These are phyloP conservation scores for Apodospora peruviana DNA, from an alignment of 495 filamentous ascomycete genomes.

Conservation along the genomic window DNA sequence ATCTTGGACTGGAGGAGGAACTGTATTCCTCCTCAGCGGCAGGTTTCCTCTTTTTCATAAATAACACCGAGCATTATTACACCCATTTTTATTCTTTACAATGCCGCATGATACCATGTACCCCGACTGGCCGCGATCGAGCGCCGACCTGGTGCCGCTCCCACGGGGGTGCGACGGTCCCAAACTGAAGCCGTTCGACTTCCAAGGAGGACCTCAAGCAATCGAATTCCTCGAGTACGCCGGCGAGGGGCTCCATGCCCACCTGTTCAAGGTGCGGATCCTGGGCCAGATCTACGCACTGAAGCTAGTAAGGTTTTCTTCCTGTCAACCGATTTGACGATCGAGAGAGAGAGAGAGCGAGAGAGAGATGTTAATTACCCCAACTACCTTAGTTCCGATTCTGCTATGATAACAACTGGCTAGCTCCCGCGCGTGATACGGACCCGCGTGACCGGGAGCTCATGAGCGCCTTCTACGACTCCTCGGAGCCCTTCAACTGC, in stretches of 20 bases:
- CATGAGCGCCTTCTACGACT: slow-evolving; percentile 1
- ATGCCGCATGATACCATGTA: neutral
- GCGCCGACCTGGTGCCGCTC: slow-evolving; percentile 1
- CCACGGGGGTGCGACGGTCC: neutral
- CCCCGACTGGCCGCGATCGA: neutral
- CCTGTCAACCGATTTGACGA: too few species aligned
- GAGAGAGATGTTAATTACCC: too few species aligned
- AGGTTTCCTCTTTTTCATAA: too few species aligned
- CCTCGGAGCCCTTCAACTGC: neutral
- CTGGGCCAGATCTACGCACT: neutral
- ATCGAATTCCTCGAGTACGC: neutral
- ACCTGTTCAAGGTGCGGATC: neutral
- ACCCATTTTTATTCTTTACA: too few species aligned
- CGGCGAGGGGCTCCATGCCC: slow-evolving; percentile 1
- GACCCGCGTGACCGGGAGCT: neutral
- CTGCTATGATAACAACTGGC: neutral
- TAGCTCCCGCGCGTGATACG: neutral
- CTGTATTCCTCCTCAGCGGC: too few species aligned
- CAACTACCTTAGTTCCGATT: neutral
- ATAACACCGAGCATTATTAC: too few species aligned
- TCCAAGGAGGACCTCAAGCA: neutral
- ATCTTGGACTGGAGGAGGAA: too few species aligned
- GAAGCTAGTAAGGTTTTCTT: neutral
- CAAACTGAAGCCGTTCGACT: slow-evolving; percentile 1
- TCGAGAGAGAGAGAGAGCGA: too few species aligned